Conservation (phyloP, 2,329 filamentous ascomycete genomes). For the Sphaerulina populicola region DNA sequence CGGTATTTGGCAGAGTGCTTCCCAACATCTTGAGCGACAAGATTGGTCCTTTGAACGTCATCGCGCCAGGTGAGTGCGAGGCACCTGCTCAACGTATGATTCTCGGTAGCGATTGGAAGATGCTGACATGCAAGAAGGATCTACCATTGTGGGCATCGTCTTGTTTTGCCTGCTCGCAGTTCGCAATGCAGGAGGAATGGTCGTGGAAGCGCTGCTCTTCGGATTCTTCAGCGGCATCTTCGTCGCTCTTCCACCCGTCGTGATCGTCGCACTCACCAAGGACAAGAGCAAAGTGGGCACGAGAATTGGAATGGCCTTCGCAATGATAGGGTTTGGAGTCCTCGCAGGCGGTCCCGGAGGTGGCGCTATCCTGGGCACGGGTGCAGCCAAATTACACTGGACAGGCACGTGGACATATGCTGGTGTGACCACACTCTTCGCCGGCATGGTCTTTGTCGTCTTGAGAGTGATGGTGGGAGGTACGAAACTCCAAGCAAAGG, state of each 20-base stretch:
- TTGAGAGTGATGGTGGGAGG: conserved; percentile 26
- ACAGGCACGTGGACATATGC: conserved; percentile 32
- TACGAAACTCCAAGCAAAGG: conserved; percentile 26
- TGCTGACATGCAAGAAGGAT: conserved; percentile 17
- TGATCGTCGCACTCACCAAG: conserved; percentile 35
- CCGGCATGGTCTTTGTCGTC: conserved; percentile 22
- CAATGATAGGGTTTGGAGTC: conserved; percentile 30
- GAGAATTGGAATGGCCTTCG: conserved; percentile 26
- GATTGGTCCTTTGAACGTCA: conserved; percentile 35
- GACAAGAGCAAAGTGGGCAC: conserved; percentile 39
- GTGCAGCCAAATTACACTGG: conserved; percentile 47
- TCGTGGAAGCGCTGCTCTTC: conserved; percentile 33
- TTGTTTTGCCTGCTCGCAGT: conserved; percentile 36
- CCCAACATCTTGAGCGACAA: conserved; percentile 36
- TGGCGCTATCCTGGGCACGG: conserved; percentile 54
- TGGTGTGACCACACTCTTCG: conserved; percentile 24
- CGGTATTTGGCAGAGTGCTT: conserved; percentile 36
- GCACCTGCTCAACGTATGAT: background rate
- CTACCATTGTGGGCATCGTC: conserved; percentile 31
- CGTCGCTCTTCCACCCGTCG: conserved; percentile 37
- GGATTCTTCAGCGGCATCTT: conserved; percentile 42
- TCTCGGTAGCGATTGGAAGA: background rate
- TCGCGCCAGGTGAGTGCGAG: conserved; percentile 24
- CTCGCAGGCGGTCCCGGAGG: conserved; percentile 33
- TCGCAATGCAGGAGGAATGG: conserved; percentile 28